Conservation (phyloP, 768 basidiomycete genomes). For the Aureoboletus auriporus region DNA sequence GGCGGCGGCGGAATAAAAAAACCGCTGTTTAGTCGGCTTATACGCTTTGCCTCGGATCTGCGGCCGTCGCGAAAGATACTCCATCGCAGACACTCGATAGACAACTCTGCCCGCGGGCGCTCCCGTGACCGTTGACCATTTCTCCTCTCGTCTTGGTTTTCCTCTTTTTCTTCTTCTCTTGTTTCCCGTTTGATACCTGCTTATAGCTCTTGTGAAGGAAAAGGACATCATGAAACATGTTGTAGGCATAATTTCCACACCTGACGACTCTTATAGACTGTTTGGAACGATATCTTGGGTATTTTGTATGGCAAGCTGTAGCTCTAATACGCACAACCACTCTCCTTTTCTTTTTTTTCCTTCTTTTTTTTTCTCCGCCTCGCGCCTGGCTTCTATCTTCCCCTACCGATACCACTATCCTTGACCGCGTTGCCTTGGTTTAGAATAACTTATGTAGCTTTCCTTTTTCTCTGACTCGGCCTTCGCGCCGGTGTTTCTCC, state of each 20-base stretch:
- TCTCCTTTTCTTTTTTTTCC: conserved; percentile 11
- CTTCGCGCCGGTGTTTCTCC: conserved; percentile 3
- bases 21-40: conserved; percentile 60
- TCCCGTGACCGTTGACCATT: conserved; percentile 20
- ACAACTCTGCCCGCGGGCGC: conserved; percentile 17
- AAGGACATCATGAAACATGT: conserved; percentile 4
- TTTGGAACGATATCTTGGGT: conserved; percentile 10
- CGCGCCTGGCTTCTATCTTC: neutral
- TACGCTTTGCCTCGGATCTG: conserved; percentile 47
- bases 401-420: conserved; percentile 5
- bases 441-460: conserved; percentile 23
- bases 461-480: conserved; percentile 1
- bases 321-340: conserved; percentile 25
- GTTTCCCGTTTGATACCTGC: neutral
- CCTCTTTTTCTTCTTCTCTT: neutral
- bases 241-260: conserved; percentile 7
- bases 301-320: conserved; percentile 24
- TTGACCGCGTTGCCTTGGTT: conserved; percentile 1
- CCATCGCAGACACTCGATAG: conserved; percentile 51
- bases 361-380: neutral
- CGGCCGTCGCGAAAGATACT: conserved; percentile 38
- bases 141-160: neutral
- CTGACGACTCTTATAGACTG: conserved; percentile 21
- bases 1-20: conserved; percentile 39
- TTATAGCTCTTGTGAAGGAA: conserved; percentile 7